Percentiles rank a stretch among this genome's conserved stretches.
Evolutionary conservation across 495 filamentous ascomycete genomes (phyloP).

Genomic region (Stereocaulon alpinum): DNA sequence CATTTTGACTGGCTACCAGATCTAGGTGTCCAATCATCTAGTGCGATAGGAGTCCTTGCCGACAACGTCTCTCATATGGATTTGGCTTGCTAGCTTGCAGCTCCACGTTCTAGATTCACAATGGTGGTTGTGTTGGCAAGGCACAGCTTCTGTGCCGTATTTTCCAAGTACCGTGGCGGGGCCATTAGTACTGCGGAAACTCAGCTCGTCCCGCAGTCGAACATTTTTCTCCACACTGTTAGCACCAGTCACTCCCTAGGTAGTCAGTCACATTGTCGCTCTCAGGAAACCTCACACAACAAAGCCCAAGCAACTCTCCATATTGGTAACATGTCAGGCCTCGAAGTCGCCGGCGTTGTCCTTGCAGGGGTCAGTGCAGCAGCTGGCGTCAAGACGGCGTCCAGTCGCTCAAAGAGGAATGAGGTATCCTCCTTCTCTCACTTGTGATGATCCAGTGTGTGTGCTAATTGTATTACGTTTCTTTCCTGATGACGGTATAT

Average conservation of each 20-base stretch:
- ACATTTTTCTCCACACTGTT: neutral
- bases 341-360: neutral
- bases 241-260: neutral
- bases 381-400: neutral
- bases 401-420: neutral
- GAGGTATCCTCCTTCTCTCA: neutral
- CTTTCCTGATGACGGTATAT: neutral
- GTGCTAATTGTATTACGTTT: neutral
- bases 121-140: neutral
- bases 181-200: neutral
- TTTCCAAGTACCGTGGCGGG: too few species aligned
- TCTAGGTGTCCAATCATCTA: neutral
- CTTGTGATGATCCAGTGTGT: neutral
- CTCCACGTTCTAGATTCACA: neutral
- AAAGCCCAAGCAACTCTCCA: neutral
- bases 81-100: neutral
- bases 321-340: neutral
- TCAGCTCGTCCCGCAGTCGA: neutral
- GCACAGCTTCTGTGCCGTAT: neutral
- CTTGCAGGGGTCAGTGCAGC: neutral
- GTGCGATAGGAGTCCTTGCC: neutral
- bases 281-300: neutral
- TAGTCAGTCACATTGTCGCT: neutral
- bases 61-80: neutral
- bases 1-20: neutral